Conservation (phyloP, 441 rosid species). For the Hura crepitans region DNA sequence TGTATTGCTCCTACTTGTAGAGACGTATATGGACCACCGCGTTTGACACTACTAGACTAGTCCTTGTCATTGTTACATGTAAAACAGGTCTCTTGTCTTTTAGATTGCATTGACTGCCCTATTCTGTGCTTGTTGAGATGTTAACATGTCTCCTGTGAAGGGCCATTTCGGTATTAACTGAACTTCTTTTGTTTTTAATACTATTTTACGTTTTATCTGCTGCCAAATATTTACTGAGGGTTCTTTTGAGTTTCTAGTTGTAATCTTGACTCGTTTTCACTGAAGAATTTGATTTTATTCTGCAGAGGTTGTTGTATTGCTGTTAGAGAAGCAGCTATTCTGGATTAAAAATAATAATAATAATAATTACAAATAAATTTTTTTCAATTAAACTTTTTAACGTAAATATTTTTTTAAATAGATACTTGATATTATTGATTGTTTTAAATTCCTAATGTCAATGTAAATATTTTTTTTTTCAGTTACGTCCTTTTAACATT, state of each 20-base stretch:
- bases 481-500: too few relatives aligned
- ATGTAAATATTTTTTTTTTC: too few relatives aligned
- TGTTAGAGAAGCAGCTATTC: background rate
- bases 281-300: background rate
- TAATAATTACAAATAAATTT: too few relatives aligned
- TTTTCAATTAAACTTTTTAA: too few relatives aligned
- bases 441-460: too few relatives aligned
- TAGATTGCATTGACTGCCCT: background rate
- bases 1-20: conserved; percentile 3
- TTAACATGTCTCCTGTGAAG: background rate
- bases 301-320: background rate
- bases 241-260: too few relatives aligned
- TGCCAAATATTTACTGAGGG: too few relatives aligned
- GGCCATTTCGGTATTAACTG: background rate
- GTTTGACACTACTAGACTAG: conserved; percentile 11
- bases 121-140: background rate
- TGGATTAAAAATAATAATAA: too few relatives aligned
- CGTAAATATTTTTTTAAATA: too few relatives aligned
- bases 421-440: too few relatives aligned
- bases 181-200: too few relatives aligned
- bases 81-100: background rate
- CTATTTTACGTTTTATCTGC: too few relatives aligned
- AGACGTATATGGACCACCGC: conserved; percentile 18
- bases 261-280: background rate
- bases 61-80: background rate